Base-by-base conservation (phyloP, 2,329 filamentous ascomycete species). In the Grosmannia clavigera region DNA sequence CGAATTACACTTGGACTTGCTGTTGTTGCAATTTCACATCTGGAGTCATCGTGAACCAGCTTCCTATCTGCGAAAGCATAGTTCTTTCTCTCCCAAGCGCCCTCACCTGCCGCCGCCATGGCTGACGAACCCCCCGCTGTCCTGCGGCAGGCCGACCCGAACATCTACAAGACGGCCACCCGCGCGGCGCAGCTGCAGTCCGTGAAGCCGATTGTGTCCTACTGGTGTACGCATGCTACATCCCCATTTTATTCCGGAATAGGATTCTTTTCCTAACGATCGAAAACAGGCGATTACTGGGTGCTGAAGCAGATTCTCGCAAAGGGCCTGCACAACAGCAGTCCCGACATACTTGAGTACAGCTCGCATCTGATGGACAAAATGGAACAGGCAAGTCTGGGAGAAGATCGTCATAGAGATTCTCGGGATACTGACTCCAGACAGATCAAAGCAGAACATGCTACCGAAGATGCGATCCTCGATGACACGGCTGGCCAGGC, bases 251-350 rank as follows among this genome's bases (percentile, higher is more conserved):
- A 5, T 31, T 31, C 31, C 31, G 7, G 31, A 7, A 3, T 31
- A 31, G 31, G 31, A 31, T 31, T 5, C 5, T 5, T 31, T 31
- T 7, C 31, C 55, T 58, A 38, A 56, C 38, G 3, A 31, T n/a
- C 11, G 4, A 61, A 64, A 66, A 63, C 60, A 94, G 90, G 88
- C 72, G 87, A 95, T 69, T 96, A 94, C 73, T 94, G 90, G 79
- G 89, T 94, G 31, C 88, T 96, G 55, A 91, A 97, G 68, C 89
- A 95, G 70, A 95, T 99, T 66, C 83, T 99, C 16, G 79, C 82
- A 58, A 89, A 86, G 70, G 81, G 84, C 53, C 82, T 97, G 50
- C 92, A 97, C 74, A 86, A 81, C 62, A 76, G 80, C 66, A 88
- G 94, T 70, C 81, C 87, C 64, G 91, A 92, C 69, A 86, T 87